Percentiles rank a stretch among this genome's conserved stretches.
Conservation (phyloP, 257 asterid genomes). For the Fraxinus quadrangulata region DNA sequence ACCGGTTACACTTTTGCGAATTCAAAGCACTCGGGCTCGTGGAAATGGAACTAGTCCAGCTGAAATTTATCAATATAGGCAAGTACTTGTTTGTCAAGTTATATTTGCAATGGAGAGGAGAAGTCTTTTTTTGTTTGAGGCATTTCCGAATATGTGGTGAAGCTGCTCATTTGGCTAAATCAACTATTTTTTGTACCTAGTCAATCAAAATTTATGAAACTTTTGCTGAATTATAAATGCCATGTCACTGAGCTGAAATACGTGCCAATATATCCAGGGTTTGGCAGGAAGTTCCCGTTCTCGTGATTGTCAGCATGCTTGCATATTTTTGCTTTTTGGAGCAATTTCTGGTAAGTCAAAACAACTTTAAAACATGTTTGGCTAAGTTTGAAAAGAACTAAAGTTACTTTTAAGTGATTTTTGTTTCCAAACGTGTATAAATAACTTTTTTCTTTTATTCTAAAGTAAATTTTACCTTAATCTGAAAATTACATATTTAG, state of each 20-base stretch:
- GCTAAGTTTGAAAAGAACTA: neutral
- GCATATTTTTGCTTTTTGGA: slow-evolving; percentile 94
- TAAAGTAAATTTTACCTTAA: neutral
- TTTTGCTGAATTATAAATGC: neutral
- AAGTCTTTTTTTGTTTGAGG: neutral
- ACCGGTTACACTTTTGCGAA: slow-evolving; percentile 78
- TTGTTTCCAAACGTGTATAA: neutral
- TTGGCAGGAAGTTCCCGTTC: slow-evolving; percentile 94
- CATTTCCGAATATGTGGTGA: neutral
- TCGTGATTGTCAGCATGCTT: slow-evolving; percentile 92
- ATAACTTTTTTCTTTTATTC: neutral
- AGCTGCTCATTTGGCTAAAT: neutral
- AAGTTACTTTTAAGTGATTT: neutral
- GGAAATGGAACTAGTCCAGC: slow-evolving; percentile 44
- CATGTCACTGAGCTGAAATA: slow-evolving; percentile 20
- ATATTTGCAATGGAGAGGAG: slow-evolving; percentile 6
- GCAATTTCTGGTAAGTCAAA: slow-evolving; percentile 81
- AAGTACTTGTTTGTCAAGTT: slow-evolving; percentile 28
- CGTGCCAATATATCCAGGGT: slow-evolving; percentile 49
- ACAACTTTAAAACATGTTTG: neutral
- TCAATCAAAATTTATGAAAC: slow-evolving; percentile 3
- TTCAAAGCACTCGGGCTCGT: slow-evolving; percentile 51
- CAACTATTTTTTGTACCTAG: neutral
- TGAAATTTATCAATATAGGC: slow-evolving; percentile 65
- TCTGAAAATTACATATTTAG: neutral